These are phyloP conservation scores for Arabis alpina DNA, from an alignment of 345 rosid genomes.

Conservation along the genomic window DNA sequence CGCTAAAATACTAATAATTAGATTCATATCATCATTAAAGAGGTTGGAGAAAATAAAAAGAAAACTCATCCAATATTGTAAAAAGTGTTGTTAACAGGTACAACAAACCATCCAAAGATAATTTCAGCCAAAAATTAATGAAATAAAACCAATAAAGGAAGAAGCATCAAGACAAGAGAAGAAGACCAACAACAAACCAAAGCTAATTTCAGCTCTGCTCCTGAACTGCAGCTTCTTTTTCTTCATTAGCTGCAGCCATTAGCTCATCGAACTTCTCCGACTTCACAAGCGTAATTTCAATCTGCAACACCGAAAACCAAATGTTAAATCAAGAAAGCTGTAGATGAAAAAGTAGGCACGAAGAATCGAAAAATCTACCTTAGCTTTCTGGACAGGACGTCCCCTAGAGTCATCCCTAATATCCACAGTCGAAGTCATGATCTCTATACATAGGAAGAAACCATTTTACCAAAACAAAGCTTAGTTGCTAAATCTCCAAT, in stretches of 20 bases:
- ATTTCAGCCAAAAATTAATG: conserved; percentile 41
- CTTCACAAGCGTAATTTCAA: conserved; percentile 77
- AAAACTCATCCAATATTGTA: background rate
- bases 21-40: background rate
- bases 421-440: conserved; percentile 75
- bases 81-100: conserved; percentile 17
- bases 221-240: conserved; percentile 56
- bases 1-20: background rate
- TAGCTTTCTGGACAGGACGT: conserved; percentile 80
- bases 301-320: conserved; percentile 45
- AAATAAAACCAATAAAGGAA: conserved; percentile 30
- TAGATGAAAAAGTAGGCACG: background rate
- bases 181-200: background rate
- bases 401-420: conserved; percentile 84
- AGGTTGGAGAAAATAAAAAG: background rate
- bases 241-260: conserved; percentile 81
- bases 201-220: conserved; percentile 45
- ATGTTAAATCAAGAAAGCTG: background rate
- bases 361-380: conserved; percentile 49
- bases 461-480: conserved; percentile 3
- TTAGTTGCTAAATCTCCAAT: background rate
- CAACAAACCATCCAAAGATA: conserved; percentile 30
- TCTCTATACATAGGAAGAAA: conserved; percentile 50
- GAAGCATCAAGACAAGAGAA: conserved; percentile 25
- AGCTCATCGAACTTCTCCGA: conserved; percentile 83